Evolutionary conservation across 768 basidiomycete species (phyloP).

Genomic region (Mycena alexandri): DNA sequence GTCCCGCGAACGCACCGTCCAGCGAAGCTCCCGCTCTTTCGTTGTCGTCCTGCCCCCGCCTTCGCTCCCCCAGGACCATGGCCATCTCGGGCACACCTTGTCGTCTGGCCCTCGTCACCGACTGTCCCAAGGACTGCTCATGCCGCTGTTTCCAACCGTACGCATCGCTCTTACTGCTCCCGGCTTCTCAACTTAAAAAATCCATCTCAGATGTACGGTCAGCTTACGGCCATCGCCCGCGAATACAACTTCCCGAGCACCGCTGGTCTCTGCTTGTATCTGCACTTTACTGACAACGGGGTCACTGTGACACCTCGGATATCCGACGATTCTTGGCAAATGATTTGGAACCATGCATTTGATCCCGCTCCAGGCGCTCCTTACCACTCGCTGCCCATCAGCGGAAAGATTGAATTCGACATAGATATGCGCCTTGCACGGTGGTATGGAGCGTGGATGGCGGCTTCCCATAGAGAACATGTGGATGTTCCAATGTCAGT

Average conservation of each 20-base stretch:
- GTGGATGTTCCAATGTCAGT: conserved; percentile 57
- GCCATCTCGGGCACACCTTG: conserved; percentile 68
- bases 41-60: conserved; percentile 77
- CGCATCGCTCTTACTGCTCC: conserved; percentile 22
- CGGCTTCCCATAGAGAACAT: conserved; percentile 58
- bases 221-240: conserved; percentile 81
- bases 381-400: conserved; percentile 66
- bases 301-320: conserved; percentile 74
- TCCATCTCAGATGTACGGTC: conserved; percentile 73
- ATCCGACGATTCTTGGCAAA: conserved; percentile 82
- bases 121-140: conserved; percentile 75
- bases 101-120: conserved; percentile 71
- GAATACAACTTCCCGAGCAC: conserved; percentile 88
- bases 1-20: conserved; percentile 53
- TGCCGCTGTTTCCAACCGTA: conserved; percentile 84
- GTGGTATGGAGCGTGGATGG: conserved; percentile 83
- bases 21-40: conserved; percentile 64
- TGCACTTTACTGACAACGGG: conserved; percentile 72
- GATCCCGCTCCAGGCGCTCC: conserved; percentile 53
- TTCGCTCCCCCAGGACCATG: conserved; percentile 69
- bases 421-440: conserved; percentile 80
- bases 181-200: conserved; percentile 13
- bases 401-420: conserved; percentile 89
- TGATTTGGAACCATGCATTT: conserved; percentile 75
- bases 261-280: conserved; percentile 82